Evolutionary conservation across 805 yeast species (phyloP), one percentile per base, ranked within the genome.

Genomic region (Vanderwaltozyma tropicalis): DNA sequence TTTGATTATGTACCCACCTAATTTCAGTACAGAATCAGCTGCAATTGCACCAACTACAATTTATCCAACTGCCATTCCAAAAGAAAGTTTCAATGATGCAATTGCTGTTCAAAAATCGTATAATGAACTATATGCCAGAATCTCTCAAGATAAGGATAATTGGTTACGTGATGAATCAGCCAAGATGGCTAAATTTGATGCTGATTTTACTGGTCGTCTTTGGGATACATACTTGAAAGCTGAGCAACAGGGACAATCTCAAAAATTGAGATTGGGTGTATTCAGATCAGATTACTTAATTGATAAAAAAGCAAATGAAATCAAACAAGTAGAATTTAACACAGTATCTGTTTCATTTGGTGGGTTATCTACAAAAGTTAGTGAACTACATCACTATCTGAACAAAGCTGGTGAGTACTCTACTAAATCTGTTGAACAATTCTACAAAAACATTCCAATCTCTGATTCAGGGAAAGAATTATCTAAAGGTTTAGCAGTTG

Each of bases 261-360:
- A 83, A 54, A 74, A 77, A 1, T 66, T 84, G 27, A 72, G 87
- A 0, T 66, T 88, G 32, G 97, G 96, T 0, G 60, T 92, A 9
- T 88, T 87, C 59, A 73, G 98, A 57, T 80, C 94, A 0, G 98
- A 92, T 54, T 92, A 89, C 52, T 76, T 92, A 77, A 63, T 77
- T 26, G 78, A 80, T 46, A 40, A 53, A 26, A 53, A 57, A 6
- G n/a, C 34, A 1, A 60, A 61, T 12, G 57, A 60, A 20, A 80
- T 89, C 51, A 88, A 89, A 55, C 98, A 92, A 60, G 92, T 92
- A 36, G 99, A 92, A 59, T 89, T 89, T 65, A 92, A 92, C 61
- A 88, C 98, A 1, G 85, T 92, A 3, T 82, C 95, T 50, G 95
- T 89, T 3, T 88, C 96, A 1, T 92, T 92, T 64, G 96, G 94